Conservation (phyloP, 2,329 filamentous ascomycete genomes). For the Chaetothyriales sp. region DNA sequence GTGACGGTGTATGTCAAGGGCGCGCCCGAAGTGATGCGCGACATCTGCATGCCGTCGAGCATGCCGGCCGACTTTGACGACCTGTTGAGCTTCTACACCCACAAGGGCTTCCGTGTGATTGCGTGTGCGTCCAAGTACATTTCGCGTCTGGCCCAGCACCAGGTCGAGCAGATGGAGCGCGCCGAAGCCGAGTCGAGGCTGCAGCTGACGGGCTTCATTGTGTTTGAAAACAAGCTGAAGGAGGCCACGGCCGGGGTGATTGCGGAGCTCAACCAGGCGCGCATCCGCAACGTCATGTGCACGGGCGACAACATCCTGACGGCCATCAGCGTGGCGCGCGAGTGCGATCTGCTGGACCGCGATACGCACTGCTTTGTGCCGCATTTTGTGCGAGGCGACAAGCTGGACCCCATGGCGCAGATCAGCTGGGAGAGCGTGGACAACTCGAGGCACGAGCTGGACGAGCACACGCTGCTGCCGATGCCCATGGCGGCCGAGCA, state of each 20-base stretch:
- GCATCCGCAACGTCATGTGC: slow-evolving; percentile 87
- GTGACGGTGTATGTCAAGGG: slow-evolving; percentile 90
- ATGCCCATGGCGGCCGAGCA: slow-evolving; percentile 53
- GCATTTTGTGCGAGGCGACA: slow-evolving; percentile 66
- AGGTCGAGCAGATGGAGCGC: slow-evolving; percentile 85
- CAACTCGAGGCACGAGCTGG: slow-evolving; percentile 61
- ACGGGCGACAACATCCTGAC: slow-evolving; percentile 97
- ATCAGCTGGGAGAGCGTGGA: slow-evolving; percentile 93
- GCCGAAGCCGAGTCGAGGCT: slow-evolving; percentile 70
- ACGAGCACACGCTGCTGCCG: slow-evolving; percentile 67
- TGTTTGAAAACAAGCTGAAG: slow-evolving; percentile 98
- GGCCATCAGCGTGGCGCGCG: slow-evolving; percentile 85
- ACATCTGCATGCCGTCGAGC: slow-evolving; percentile 73
- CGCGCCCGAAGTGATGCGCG: slow-evolving; percentile 88
- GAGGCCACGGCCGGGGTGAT: slow-evolving; percentile 69
- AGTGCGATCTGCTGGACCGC: slow-evolving; percentile 70
- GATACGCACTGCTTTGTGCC: slow-evolving; percentile 86
- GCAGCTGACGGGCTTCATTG: slow-evolving; percentile 87
- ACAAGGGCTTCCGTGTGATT: slow-evolving; percentile 91
- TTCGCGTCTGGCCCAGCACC: slow-evolving; percentile 79
- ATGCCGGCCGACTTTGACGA: slow-evolving; percentile 85
- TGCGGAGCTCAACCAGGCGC: slow-evolving; percentile 65
- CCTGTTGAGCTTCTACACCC: slow-evolving; percentile 77
- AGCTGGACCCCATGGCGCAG: slow-evolving; percentile 56
- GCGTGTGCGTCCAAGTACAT: slow-evolving; percentile 85